Percentiles rank a stretch among this genome's conserved stretches.
Conservation (phyloP, 2,329 filamentous ascomycete species). For the Microdochium nivale region DNA sequence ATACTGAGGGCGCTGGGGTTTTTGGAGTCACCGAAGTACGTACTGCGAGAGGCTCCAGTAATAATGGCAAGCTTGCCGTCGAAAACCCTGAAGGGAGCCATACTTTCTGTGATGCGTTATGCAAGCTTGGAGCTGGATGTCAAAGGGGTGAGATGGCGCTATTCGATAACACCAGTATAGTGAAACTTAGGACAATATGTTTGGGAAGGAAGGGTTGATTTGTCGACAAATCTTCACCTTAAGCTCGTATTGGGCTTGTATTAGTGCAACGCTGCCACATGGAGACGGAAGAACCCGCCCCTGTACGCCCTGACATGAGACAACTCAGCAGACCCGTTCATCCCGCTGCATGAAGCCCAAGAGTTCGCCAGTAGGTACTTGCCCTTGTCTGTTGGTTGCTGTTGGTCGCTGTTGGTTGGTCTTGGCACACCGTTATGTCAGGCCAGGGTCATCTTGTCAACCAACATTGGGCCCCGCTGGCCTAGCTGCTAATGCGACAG, state of each 20-base stretch:
- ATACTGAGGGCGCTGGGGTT: no score
- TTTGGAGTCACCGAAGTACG: neutral
- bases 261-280: neutral
- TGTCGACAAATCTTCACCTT: neutral
- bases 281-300: neutral
- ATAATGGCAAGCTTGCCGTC: conserved; percentile 42
- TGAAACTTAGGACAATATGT: neutral
- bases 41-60: conserved; percentile 42
- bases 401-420: no score
- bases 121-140: no score
- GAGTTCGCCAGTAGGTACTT: neutral
- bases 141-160: no score
- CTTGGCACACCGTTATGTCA: no score
- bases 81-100: neutral
- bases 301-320: neutral
- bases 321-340: neutral
- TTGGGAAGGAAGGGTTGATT: neutral
- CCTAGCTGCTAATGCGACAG: no score
- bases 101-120: neutral
- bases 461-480: no score
- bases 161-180: neutral
- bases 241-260: neutral
- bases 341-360: neutral
- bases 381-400: no score
- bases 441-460: no score